A percentile compares a stretch with the other conserved stretches of the same genome.
phyloP scores from a whole-genome alignment of 768 basidiomycete genomes.

The Crepidotus variabilis region DNA sequence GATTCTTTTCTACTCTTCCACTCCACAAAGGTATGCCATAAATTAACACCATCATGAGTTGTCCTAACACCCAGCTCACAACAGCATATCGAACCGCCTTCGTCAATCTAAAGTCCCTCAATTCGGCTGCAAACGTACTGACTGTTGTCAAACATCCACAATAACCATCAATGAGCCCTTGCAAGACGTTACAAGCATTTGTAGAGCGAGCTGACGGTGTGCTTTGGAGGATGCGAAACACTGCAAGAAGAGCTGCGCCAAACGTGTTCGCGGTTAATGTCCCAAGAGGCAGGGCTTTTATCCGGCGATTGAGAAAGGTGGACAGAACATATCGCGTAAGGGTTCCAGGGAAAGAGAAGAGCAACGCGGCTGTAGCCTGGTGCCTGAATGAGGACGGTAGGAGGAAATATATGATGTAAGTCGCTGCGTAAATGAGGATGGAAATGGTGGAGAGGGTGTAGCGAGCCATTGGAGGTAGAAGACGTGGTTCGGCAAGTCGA shows the following conservation, averaged over 20 bases:
- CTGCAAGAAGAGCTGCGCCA: constrained; percentile 81
- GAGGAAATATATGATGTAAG: constrained; percentile 75
- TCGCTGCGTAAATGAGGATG: constrained; percentile 67
- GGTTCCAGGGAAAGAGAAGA: constrained; percentile 89
- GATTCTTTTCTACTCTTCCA: constrained; percentile 36
- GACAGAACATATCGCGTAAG: constrained; percentile 81
- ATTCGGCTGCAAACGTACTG: constrained; percentile 87
- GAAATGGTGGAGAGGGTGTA: constrained; percentile 51
- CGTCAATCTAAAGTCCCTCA: constrained; percentile 50
- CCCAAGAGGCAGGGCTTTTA: constrained; percentile 67
- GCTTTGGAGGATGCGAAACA: constrained; percentile 69
- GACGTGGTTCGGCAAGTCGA: constrained; percentile 29
- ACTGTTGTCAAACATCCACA: constrained; percentile 95
- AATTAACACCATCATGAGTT: constrained; percentile 67
- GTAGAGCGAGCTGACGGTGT: constrained; percentile 38
- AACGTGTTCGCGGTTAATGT: constrained; percentile 73
- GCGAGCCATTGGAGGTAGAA: constrained; percentile 41
- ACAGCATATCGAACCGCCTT: constrained; percentile 67
- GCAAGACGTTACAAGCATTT: constrained; percentile 66
- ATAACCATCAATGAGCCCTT: constrained; percentile 87
- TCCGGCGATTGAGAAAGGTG: constrained; percentile 60
- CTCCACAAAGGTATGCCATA: constrained; percentile 63
- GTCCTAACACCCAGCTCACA: constrained; percentile 66
- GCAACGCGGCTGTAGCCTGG: constrained; percentile 78
- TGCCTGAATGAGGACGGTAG: constrained; percentile 68